A percentile compares a stretch with the other conserved stretches of the same genome.
Evolutionary conservation across 345 rosid species (phyloP).

Genomic region (Rhizophora apiculata): DNA sequence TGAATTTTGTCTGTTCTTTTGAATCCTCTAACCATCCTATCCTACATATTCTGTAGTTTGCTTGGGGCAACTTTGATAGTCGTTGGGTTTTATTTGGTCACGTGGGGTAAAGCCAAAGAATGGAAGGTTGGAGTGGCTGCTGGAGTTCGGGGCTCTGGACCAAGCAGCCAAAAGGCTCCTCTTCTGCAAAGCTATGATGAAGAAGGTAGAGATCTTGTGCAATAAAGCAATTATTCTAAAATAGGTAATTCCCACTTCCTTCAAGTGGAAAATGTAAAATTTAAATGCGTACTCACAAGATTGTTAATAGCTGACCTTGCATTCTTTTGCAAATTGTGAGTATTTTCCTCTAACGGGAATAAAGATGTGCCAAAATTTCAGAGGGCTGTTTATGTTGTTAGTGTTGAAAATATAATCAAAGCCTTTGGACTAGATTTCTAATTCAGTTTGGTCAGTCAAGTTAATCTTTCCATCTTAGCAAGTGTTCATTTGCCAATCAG

Average conservation of each 20-base stretch:
- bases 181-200: constrained; percentile 37
- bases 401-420: constrained; percentile 1
- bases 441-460: neutral
- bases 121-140: constrained; percentile 19
- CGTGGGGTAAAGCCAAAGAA: constrained; percentile 58
- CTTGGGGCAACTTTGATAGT: constrained; percentile 47
- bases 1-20: neutral
- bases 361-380: neutral
- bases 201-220: constrained; percentile 23
- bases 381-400: neutral
- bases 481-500: neutral
- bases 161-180: constrained; percentile 30
- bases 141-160: constrained; percentile 13
- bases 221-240: constrained; percentile 2
- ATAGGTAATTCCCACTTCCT: constrained; percentile 17
- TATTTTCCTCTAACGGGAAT: too few relatives aligned
- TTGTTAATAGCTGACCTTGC: neutral
- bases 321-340: too few relatives aligned
- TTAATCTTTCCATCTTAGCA: neutral
- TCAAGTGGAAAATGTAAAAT: neutral
- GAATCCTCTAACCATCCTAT: neutral
- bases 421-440: neutral
- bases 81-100: constrained; percentile 49
- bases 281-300: too few relatives aligned
- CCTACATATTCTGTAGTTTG: constrained; percentile 32